phyloP scores from a whole-genome alignment of 164 flowering plant species.

The Stephania yunnanensis region DNA sequence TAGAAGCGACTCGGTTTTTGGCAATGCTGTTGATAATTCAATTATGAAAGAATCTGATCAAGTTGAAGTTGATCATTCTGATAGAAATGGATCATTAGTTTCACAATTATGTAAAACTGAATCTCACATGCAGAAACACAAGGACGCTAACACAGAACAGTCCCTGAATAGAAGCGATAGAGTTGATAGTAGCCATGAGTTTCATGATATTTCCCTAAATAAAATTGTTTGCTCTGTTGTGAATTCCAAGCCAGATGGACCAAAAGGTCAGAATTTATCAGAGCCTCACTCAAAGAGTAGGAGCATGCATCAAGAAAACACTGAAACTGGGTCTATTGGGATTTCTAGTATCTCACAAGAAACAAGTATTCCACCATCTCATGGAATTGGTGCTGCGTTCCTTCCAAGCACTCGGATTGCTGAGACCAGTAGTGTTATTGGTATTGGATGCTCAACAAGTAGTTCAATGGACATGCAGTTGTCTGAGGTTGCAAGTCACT shows the following conservation, averaged over 20 bases:
- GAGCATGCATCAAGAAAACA: conserved; percentile 2
- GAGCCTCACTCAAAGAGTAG: conserved; percentile 18
- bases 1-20: conserved; percentile 2
- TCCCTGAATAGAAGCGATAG: conserved; percentile 11
- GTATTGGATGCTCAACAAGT: conserved; percentile 19
- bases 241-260: conserved; percentile 17
- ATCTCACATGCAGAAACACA: conserved; percentile 4
- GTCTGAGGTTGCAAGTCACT: conserved; percentile 21
- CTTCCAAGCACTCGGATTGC: conserved; percentile 10
- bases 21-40: too few species aligned
- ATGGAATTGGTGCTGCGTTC: conserved; percentile 14
- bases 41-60: not conserved
- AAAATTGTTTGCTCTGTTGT: conserved; percentile 13
- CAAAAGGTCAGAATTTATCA: conserved; percentile 2
- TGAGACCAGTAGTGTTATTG: conserved; percentile 13
- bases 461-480: conserved; percentile 24
- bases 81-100: conserved; percentile 9
- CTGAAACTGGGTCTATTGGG: conserved; percentile 6
- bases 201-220: conserved; percentile 2
- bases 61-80: conserved; percentile 10
- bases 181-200: conserved; percentile 12
- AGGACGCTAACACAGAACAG: conserved; percentile 14
- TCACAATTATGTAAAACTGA: not conserved
- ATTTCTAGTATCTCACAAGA: conserved; percentile 9
- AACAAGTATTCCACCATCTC: not conserved